phyloP scores from a whole-genome alignment of 257 asterid species.

The Salvia miltiorrhiza region DNA sequence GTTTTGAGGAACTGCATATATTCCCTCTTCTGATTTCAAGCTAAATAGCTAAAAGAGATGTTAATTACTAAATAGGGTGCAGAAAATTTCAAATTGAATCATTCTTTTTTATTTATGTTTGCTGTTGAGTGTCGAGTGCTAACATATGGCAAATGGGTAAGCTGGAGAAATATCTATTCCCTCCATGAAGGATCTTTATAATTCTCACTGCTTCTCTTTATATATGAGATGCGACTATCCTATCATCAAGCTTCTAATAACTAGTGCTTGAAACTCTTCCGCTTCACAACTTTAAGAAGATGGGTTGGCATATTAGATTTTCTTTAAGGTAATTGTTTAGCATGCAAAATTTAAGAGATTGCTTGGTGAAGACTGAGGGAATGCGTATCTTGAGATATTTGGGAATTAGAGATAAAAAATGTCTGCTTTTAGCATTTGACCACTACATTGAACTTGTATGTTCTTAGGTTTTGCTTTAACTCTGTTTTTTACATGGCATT shows the following conservation, averaged over 20 bases:
- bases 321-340: constrained; percentile 2
- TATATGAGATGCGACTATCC: constrained; percentile 1
- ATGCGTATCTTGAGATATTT: neutral
- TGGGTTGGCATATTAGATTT: neutral
- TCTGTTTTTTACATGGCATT: neutral
- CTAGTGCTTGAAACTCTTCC: neutral
- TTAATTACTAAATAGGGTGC: neutral
- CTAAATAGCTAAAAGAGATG: neutral
- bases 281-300: no score
- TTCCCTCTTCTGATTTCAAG: neutral
- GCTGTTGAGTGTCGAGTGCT: neutral
- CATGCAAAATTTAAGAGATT: neutral
- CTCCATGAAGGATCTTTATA: neutral
- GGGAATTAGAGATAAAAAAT: neutral
- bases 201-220: neutral
- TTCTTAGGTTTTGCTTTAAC: neutral
- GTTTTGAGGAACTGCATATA: neutral
- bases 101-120: neutral
- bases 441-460: constrained; percentile 5
- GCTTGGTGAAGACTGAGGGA: neutral
- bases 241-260: neutral
- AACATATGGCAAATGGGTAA: neutral
- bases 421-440: neutral
- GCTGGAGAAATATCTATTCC: neutral
- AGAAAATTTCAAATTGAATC: neutral